Percentiles rank a stretch among this genome's conserved stretches.
Evolutionary conservation across 768 basidiomycete species (phyloP).

Genomic region (Paxillus involutus): DNA sequence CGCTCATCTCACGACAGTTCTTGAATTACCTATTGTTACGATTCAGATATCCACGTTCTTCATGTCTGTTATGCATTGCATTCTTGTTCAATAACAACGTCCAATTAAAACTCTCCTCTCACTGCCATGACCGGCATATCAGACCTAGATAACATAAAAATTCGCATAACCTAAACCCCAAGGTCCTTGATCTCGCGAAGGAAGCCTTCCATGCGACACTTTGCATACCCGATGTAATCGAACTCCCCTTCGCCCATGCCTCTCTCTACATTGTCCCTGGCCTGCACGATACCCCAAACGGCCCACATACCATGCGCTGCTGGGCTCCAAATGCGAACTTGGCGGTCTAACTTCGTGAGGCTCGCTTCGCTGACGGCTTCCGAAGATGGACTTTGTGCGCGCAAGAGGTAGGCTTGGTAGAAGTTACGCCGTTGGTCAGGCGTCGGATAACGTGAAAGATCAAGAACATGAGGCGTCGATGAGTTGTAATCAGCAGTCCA

Average conservation of each 20-base stretch:
- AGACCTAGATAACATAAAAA: not conserved
- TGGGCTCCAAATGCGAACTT: conserved; percentile 87
- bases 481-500: conserved; percentile 93
- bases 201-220: conserved; percentile 64
- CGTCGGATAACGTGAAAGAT: conserved; percentile 69
- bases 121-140: not conserved
- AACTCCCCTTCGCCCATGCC: conserved; percentile 71
- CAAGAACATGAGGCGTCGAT: conserved; percentile 63
- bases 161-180: conserved; percentile 26
- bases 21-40: conserved; percentile 37
- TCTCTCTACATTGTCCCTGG: conserved; percentile 67
- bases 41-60: conserved; percentile 32
- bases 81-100: conserved; percentile 16
- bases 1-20: conserved; percentile 32
- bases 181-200: conserved; percentile 51
- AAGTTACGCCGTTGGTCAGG: conserved; percentile 74
- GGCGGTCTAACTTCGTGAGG: conserved; percentile 64
- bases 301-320: conserved; percentile 92
- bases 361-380: conserved; percentile 37
- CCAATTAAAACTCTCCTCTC: conserved; percentile 39
- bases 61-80: conserved; percentile 33
- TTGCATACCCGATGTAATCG: conserved; percentile 85
- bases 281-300: conserved; percentile 93
- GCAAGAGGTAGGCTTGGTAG: conserved; percentile 77
- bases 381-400: conserved; percentile 35